A percentile compares a stretch with the other conserved stretches of the same genome.
phyloP scores from a whole-genome alignment of 1,139 yeast genomes.

The Yamadazyma siamensis region DNA sequence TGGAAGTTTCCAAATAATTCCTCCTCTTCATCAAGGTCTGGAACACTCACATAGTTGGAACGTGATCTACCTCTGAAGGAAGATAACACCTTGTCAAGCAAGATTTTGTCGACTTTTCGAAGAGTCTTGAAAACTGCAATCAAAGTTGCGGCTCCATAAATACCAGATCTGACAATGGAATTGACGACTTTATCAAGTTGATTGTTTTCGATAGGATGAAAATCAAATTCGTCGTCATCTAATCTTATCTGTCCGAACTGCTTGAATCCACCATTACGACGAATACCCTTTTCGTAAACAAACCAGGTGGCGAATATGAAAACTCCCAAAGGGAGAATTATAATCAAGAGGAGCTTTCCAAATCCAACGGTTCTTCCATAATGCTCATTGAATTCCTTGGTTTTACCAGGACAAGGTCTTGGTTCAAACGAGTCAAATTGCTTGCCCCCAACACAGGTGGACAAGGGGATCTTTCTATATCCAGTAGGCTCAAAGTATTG shows the following conservation, averaged over 20 bases:
- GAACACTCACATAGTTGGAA: conserved; percentile 40
- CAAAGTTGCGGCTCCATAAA: conserved; percentile 46
- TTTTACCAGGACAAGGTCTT: conserved; percentile 85
- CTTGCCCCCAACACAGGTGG: conserved; percentile 45
- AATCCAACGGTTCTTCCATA: conserved; percentile 61
- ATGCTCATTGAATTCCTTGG: conserved; percentile 55
- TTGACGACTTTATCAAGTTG: conserved; percentile 63
- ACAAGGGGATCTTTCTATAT: conserved; percentile 42
- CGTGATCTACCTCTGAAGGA: conserved; percentile 41
- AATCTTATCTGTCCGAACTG: conserved; percentile 85
- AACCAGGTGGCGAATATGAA: conserved; percentile 63
- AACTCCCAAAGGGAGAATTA: conserved; percentile 56
- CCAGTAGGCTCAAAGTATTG: conserved; percentile 52
- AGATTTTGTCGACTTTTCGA: conserved; percentile 29
- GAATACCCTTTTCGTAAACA: conserved; percentile 77
- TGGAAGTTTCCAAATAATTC: conserved; percentile 49
- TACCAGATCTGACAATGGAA: conserved; percentile 57
- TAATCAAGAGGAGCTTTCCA: conserved; percentile 46
- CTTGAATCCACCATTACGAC: conserved; percentile 76
- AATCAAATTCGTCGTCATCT: conserved; percentile 55
- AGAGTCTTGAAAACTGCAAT: conserved; percentile 40
- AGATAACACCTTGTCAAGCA: conserved; percentile 34
- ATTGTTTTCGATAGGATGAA: conserved; percentile 64
- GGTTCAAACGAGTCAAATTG: conserved; percentile 63
- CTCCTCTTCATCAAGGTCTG: conserved; percentile 44